Base-by-base conservation (phyloP, 805 yeast genomes). In the Yamadazyma nakazawae region DNA sequence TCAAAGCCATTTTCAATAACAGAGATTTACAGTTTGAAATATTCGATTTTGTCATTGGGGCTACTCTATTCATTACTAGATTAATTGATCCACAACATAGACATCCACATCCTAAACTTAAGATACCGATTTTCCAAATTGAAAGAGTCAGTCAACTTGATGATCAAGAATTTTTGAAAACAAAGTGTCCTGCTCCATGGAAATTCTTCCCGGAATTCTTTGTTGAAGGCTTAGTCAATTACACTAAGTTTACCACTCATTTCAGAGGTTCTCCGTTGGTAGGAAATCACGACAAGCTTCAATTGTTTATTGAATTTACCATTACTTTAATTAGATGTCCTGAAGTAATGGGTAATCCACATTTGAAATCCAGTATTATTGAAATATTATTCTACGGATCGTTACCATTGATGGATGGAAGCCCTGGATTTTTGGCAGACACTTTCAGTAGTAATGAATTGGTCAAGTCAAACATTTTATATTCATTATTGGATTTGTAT, bases 281-380 rank as follows among this genome's bases (percentile, higher is more conserved):
- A 25, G 64, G 66, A 34, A 81, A 77, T 52, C 63, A 73, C 41
- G 73, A 73, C 13, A 79, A 85, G 54, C 62, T 85, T 43, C 66
- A 71, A 30, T 67, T 74, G 6, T 79, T 87, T 53, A 79, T 88
- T 38, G 90, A 88, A 53, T 83, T 89, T 62, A 74, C 84, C 0
- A 82, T 90, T 14, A 76, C 83, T 1, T 75, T 91, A 47, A 68
- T 94, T 59, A 80, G 97, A 62, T 86, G 94, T 60, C 91, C 94
- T 1, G 94, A 87, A 61, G 61, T 87, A 32, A 75, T 94, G 42
- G 88, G 94, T 45, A 94, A 94, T 59, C 99, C 99, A 0, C 97
- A 94, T 69, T 75, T 94, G 69, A 92, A 94, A 58, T 83, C 95
- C 16, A 80, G 84, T 57, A 68, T 94, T 43, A 85, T 88, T 17